Evolutionary conservation across 768 basidiomycete species (phyloP).

Genomic region (Amanita thiersii): DNA sequence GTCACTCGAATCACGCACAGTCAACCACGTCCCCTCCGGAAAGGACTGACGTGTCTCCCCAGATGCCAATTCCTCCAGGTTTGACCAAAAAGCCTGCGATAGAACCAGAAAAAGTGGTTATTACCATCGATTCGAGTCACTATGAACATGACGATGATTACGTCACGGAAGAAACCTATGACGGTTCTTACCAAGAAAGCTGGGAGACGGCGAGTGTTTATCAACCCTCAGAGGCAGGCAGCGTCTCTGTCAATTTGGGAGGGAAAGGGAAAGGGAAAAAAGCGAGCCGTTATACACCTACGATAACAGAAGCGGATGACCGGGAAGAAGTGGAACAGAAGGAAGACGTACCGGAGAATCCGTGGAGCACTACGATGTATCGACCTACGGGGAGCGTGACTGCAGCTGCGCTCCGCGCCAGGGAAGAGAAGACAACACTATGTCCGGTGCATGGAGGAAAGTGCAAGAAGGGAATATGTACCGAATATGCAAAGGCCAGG

Average conservation of each 20-base stretch:
- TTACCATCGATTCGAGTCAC: slow-evolving; percentile 1
- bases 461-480: slow-evolving; percentile 3
- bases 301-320: background rate
- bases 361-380: no score
- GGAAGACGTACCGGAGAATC: no score
- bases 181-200: no score
- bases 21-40: no score
- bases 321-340: background rate
- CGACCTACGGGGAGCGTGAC: background rate
- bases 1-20: no score
- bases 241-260: background rate
- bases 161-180: no score
- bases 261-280: background rate
- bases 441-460: slow-evolving; percentile 4
- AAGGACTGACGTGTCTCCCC: no score
- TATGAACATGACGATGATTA: no score
- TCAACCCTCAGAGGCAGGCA: background rate
- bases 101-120: no score
- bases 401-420: background rate
- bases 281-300: background rate
- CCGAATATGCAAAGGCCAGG: background rate
- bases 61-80: no score
- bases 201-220: background rate
- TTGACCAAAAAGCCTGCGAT: no score
- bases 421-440: background rate